A percentile compares a stretch with the other conserved stretches of the same genome.
phyloP scores from a whole-genome alignment of 2,329 filamentous ascomycete genomes.

The Cercospora beticola region DNA sequence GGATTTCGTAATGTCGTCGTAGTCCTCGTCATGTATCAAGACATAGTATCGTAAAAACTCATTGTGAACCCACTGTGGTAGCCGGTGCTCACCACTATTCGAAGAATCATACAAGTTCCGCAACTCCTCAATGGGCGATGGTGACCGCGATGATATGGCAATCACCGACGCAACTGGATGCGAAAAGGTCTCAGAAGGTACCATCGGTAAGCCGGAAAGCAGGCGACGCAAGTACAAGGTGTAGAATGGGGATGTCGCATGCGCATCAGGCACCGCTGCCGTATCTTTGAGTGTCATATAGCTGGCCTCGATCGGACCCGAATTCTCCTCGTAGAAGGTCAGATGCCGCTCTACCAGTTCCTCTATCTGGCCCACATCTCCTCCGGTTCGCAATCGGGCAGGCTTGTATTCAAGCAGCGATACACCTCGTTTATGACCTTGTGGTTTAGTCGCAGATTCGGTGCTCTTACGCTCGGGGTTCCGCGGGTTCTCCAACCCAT shows the following conservation, averaged over 20 bases:
- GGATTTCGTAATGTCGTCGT: slow-evolving; percentile 86
- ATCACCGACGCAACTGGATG: slow-evolving; percentile 95
- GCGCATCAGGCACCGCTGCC: slow-evolving; percentile 17
- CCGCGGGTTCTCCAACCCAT: slow-evolving; percentile 46
- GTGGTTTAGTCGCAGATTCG: slow-evolving; percentile 34
- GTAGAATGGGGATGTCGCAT: slow-evolving; percentile 62
- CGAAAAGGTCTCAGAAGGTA: slow-evolving; percentile 86
- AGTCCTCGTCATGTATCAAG: slow-evolving; percentile 92
- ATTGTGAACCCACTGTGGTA: slow-evolving; percentile 84
- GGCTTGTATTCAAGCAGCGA: slow-evolving; percentile 39
- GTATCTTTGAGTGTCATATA: slow-evolving; percentile 44
- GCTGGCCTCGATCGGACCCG: slow-evolving; percentile 40
- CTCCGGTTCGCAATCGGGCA: slow-evolving; percentile 46
- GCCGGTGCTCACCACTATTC: slow-evolving; percentile 68
- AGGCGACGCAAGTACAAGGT: slow-evolving; percentile 79
- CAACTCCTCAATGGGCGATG: slow-evolving; percentile 80
- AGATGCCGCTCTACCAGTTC: slow-evolving; percentile 77
- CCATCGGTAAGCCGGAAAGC: slow-evolving; percentile 73
- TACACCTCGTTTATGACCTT: slow-evolving; percentile 8
- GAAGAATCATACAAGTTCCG: slow-evolving; percentile 80
- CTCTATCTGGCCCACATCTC: slow-evolving; percentile 69
- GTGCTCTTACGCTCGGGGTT: slow-evolving; percentile 39
- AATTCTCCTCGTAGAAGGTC: slow-evolving; percentile 65
- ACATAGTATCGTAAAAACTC: slow-evolving; percentile 97
- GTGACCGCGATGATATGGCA: slow-evolving; percentile 86